Evolutionary conservation across 495 filamentous ascomycete genomes (phyloP).

Genomic region (Durotheca rogersii): DNA sequence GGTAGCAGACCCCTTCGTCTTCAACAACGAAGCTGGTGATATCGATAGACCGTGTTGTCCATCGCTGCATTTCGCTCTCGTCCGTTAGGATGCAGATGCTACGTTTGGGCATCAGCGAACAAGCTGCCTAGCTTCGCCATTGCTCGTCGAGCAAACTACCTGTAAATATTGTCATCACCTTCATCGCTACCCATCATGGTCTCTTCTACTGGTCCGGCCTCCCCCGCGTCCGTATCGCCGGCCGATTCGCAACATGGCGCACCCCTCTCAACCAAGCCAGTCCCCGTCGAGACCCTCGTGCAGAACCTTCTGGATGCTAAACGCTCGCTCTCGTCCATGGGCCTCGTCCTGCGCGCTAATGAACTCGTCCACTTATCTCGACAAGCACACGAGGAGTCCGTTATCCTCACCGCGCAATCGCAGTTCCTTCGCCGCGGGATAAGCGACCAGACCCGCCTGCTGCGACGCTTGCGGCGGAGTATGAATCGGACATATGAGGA

Average conservation of each 20-base stretch:
- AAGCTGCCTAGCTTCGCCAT: constrained; percentile 3
- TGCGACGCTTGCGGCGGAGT: constrained; percentile 64
- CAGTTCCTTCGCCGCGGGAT: constrained; percentile 73
- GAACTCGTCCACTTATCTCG: constrained; percentile 79
- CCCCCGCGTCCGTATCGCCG: constrained; percentile 28
- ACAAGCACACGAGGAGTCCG: constrained; percentile 73
- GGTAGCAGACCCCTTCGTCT: too few relatives aligned
- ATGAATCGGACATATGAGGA: constrained; percentile 54
- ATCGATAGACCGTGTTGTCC: neutral
- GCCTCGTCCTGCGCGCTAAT: constrained; percentile 81
- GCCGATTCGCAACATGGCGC: constrained; percentile 24
- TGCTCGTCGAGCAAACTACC: neutral
- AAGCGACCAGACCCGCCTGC: constrained; percentile 66
- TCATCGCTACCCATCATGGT: constrained; percentile 24
- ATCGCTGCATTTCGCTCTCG: neutral
- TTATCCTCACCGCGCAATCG: constrained; percentile 74
- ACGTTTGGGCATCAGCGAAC: constrained; percentile 8
- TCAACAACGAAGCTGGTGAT: too few relatives aligned
- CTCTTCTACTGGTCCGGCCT: constrained; percentile 22
- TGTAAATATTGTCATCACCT: neutral
- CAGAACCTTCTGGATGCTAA: constrained; percentile 84
- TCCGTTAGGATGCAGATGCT: constrained; percentile 21
- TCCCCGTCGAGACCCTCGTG: constrained; percentile 71
- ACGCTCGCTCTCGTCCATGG: constrained; percentile 82
- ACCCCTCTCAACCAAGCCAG: constrained; percentile 23